phyloP scores from a whole-genome alignment of 768 basidiomycete genomes.

The Antrodiella citrinella region DNA sequence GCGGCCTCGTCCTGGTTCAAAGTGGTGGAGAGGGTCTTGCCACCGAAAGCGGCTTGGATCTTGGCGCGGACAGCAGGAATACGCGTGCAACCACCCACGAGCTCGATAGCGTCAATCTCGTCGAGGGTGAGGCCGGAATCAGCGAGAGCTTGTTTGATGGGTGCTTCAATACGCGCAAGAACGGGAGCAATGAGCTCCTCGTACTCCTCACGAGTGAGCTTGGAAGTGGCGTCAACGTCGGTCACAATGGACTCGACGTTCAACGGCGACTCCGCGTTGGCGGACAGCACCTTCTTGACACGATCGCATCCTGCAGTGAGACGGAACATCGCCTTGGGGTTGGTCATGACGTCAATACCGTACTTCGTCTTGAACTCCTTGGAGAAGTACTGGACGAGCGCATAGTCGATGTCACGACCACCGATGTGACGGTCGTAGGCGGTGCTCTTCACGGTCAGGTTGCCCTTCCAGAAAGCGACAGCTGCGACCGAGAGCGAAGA shows the following conservation, averaged over 20 bases:
- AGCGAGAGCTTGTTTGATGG: constrained; percentile 69
- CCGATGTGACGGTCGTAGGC: constrained; percentile 93
- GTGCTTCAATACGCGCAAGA: constrained; percentile 67
- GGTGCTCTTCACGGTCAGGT: constrained; percentile 77
- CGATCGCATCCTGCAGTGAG: constrained; percentile 83
- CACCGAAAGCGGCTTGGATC: constrained; percentile 77
- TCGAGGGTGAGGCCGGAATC: constrained; percentile 78
- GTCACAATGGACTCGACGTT: constrained; percentile 96
- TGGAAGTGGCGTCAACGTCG: constrained; percentile 88
- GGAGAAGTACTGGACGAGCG: constrained; percentile 83
- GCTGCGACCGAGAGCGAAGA: constrained; percentile 81
- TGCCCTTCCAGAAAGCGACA: constrained; percentile 91
- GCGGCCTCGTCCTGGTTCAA: constrained; percentile 98
- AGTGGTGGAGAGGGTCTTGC: constrained; percentile 81
- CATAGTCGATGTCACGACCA: constrained; percentile 93
- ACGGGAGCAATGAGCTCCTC: constrained; percentile 71
- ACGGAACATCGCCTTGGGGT: constrained; percentile 90
- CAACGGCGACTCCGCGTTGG: constrained; percentile 81
- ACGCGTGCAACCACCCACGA: constrained; percentile 90
- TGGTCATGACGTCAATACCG: constrained; percentile 91
- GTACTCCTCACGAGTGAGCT: constrained; percentile 73
- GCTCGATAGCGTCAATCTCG: constrained; percentile 85
- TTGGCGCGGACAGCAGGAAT: constrained; percentile 85
- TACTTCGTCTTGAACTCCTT: constrained; percentile 93
- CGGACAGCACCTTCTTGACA: constrained; percentile 93